Evolutionary conservation across 1,284 basidiomycete genomes (phyloP).

Genomic region (Athelia sp.): DNA sequence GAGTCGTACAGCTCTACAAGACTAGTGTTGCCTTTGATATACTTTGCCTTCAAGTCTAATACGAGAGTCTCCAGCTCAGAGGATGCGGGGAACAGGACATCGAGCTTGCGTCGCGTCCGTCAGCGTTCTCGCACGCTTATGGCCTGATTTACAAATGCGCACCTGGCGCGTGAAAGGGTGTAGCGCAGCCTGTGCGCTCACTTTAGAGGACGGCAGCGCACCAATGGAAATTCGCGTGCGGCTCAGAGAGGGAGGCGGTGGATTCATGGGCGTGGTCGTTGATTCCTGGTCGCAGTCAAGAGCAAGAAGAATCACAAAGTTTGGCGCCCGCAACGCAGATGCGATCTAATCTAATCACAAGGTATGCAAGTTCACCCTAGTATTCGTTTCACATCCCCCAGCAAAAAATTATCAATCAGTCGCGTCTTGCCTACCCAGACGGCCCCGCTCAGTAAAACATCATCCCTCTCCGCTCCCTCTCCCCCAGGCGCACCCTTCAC

Average conservation of each 20-base stretch:
- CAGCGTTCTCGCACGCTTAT: background rate
- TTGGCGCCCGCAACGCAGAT: too few relatives aligned
- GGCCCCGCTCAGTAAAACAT: slow-evolving; percentile 85
- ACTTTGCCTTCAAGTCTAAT: slow-evolving; percentile 32
- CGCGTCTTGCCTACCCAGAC: slow-evolving; percentile 85
- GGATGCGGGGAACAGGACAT: slow-evolving; percentile 46
- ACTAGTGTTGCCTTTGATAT: slow-evolving; percentile 33
- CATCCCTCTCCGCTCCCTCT: too few relatives aligned
- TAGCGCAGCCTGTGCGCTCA: slow-evolving; percentile 29
- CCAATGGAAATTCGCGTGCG: slow-evolving; percentile 31
- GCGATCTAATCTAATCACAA: background rate
- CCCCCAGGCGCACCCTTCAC: slow-evolving; percentile 18
- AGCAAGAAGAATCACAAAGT: too few relatives aligned
- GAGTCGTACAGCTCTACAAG: slow-evolving; percentile 35
- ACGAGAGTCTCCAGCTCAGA: slow-evolving; percentile 30
- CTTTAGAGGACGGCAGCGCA: slow-evolving; percentile 20
- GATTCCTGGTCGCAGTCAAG: too few relatives aligned
- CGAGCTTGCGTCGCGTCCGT: slow-evolving; percentile 44
- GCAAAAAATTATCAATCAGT: slow-evolving; percentile 89
- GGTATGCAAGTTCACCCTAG: background rate
- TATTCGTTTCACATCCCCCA: slow-evolving; percentile 43
- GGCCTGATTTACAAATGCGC: slow-evolving; percentile 12
- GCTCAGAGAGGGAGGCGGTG: background rate
- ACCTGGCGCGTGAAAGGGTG: slow-evolving; percentile 52
- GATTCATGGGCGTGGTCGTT: background rate